phyloP scores from a whole-genome alignment of 495 filamentous ascomycete species.

The Glonium stellatum region DNA sequence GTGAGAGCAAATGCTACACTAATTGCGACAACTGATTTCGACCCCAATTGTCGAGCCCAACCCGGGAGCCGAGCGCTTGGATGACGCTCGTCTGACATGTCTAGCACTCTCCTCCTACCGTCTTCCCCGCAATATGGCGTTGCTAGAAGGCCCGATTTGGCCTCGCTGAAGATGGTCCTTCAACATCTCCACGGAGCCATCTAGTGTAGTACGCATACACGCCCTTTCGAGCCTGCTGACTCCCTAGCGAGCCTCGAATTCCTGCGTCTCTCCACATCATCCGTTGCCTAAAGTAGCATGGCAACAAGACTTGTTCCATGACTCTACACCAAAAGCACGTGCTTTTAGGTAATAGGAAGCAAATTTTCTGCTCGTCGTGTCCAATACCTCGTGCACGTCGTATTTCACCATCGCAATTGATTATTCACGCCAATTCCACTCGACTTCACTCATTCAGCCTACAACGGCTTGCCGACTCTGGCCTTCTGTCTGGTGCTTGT shows the following conservation, averaged over 20 bases:
- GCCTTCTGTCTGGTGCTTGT: too few species aligned
- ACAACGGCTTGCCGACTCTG: too few species aligned
- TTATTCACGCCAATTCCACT: neutral
- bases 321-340: neutral
- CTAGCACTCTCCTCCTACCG: neutral
- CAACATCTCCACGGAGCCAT: neutral
- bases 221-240: neutral
- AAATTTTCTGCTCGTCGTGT: conserved; percentile 3
- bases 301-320: neutral
- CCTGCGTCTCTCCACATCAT: neutral
- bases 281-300: neutral
- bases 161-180: neutral
- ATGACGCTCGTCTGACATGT: neutral
- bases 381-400: neutral
- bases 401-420: neutral
- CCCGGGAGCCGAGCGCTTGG: too few species aligned
- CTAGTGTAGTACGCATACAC: neutral
- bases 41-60: neutral
- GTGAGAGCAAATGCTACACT: neutral
- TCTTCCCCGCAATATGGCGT: neutral
- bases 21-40: neutral
- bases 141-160: neutral
- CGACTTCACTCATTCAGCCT: neutral
- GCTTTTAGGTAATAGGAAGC: neutral
- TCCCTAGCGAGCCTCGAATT: neutral